Conservation (phyloP, 306 rosid species). For the Lotus japonicus region DNA sequence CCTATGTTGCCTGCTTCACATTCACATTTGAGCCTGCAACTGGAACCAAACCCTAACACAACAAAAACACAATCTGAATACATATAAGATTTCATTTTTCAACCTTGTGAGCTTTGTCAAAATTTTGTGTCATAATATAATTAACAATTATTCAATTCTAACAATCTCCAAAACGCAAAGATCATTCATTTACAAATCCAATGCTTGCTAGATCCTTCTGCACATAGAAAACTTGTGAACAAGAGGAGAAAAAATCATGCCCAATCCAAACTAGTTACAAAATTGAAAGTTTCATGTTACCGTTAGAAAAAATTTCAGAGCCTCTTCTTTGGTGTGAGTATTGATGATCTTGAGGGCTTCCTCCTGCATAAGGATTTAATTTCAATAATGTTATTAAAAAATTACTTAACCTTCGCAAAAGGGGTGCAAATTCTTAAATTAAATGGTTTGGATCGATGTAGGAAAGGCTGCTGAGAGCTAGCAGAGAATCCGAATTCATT, state of each 20-base stretch:
- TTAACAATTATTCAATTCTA: not conserved
- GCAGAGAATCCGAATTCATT: no score
- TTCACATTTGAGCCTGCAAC: slow-evolving; percentile 16
- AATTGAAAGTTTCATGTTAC: not conserved
- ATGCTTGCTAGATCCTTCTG: not conserved
- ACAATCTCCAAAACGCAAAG: not conserved
- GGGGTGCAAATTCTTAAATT: no score
- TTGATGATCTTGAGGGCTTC: slow-evolving; percentile 26
- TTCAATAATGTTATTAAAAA: not conserved
- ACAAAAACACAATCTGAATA: not conserved
- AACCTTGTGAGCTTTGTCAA: not conserved
- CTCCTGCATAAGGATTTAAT: slow-evolving; percentile 13
- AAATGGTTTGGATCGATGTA: no score
- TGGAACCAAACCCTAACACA: no score
- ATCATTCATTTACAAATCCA: not conserved
- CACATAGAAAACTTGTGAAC: not conserved
- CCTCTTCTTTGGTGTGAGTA: slow-evolving; percentile 30
- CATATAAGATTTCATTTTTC: not conserved
- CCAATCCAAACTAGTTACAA: not conserved
- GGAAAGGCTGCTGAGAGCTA: no score
- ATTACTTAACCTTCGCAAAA: no score
- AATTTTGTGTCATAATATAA: not conserved
- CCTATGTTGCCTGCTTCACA: not conserved
- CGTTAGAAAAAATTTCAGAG: slow-evolving; percentile 28
- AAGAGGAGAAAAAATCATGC: not conserved